These are phyloP conservation scores for Gypsophila paniculata DNA, from an alignment of 179 eudicot species.

Conservation along the genomic window DNA sequence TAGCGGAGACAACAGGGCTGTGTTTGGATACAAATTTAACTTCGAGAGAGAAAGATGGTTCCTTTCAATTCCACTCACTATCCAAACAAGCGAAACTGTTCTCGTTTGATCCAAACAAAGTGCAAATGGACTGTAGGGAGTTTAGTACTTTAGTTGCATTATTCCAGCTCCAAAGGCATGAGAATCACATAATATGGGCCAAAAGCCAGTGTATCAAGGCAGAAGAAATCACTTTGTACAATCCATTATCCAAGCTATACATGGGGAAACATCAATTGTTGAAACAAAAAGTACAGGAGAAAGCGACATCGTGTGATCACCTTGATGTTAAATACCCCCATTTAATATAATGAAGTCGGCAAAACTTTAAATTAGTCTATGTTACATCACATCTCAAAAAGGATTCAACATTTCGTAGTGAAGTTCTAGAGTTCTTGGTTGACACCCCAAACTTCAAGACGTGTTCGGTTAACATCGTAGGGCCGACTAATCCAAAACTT, in stretches of 20 bases:
- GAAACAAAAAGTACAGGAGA: not conserved
- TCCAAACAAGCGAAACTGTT: no score
- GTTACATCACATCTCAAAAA: no score
- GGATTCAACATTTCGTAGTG: no score
- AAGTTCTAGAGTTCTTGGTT: not conserved
- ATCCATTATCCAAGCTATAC: not conserved
- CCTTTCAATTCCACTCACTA: not conserved
- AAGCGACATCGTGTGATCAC: not conserved
- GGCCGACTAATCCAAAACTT: no score
- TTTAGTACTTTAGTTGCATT: not conserved
- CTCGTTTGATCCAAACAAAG: no score
- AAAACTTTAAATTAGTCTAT: no score
- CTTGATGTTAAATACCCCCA: not conserved
- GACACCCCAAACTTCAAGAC: not conserved
- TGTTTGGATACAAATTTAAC: not conserved
- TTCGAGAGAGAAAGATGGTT: not conserved
- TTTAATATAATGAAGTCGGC: not conserved
- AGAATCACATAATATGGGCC: constrained; percentile 6
- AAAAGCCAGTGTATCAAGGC: not conserved
- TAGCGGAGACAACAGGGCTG: not conserved
- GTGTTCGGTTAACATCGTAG: not conserved
- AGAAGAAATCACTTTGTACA: constrained; percentile 8
- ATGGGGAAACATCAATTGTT: not conserved
- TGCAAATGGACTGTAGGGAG: not conserved
- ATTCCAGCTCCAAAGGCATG: constrained; percentile 9